Base-by-base conservation (phyloP, 495 filamentous ascomycete species). In the Podospora anserina region DNA sequence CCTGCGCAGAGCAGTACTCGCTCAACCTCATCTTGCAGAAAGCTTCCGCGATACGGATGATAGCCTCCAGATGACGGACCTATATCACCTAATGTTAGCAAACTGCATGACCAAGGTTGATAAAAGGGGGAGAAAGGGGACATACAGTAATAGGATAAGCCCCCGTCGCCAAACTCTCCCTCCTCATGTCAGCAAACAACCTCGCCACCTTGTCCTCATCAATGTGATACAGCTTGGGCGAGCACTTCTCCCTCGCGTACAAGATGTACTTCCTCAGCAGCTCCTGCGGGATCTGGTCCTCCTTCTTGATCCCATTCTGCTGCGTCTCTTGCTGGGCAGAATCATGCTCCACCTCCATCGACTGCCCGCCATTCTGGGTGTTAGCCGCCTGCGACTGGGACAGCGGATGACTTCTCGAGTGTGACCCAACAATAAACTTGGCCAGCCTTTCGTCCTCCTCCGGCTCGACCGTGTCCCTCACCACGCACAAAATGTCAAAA, bases 401-500 rank as follows among this genome's bases (percentile, higher is more conserved):
- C n/a, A 87, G 74, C 0, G 95, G 94, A 80, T 98, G 95, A 57
- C 94, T 93, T 62, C 93, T 89, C 68, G 89, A 89, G 77, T 99
- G 96, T 3, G 91, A 95, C 66, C 91, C 89, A 49, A 99, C 92
- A 61, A 99, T 96, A 79, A 99, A 99, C 60, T 88, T 89, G 55
- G 96, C 96, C 15, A 99, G 86, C 20, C 94, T 88, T 81, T 98
- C 96, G 71, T 99, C 96, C 77, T 97, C 92, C n/a, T 80, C 83
- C 0, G 96, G 95, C 72, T 98, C 94, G n/a, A 99, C 96, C 5
- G 94, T 92, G 77, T 99, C 96, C 32, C 96, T 90, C 32, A 99
- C 93, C 27, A 99, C 96, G 75, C 92, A 96, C 61, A 99, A 89
- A 71, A 99, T 96, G 74, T 99, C 96, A 80, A 99, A 99, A 86